phyloP scores from a whole-genome alignment of 495 filamentous ascomycete species.

The Penicillium coprophilum region DNA sequence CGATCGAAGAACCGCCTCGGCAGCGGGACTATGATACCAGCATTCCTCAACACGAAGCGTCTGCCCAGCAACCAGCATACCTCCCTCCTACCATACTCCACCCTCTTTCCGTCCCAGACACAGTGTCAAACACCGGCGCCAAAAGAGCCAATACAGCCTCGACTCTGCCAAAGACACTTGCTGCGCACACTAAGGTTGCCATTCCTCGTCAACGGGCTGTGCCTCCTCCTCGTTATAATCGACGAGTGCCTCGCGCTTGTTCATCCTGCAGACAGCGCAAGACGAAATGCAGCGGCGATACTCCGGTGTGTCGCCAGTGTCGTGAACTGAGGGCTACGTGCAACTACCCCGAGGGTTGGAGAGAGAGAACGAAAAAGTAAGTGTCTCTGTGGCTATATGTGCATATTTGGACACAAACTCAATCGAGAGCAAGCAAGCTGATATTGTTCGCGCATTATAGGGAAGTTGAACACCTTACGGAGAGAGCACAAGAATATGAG shows the following conservation, averaged over 20 bases:
- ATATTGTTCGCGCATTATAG: conserved; percentile 22
- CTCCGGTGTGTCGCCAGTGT: conserved; percentile 60
- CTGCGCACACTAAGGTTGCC: conserved; percentile 42
- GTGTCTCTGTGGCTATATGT: conserved; percentile 6
- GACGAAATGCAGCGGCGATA: conserved; percentile 61
- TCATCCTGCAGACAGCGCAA: conserved; percentile 72
- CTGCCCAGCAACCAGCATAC: background rate
- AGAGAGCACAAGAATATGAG: conserved; percentile 52
- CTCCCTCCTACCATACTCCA: conserved; percentile 17
- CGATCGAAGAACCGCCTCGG: conserved; percentile 14
- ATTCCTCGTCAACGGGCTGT: conserved; percentile 45
- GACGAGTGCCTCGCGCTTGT: conserved; percentile 57
- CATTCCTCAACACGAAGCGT: background rate
- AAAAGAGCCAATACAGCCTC: conserved; percentile 7
- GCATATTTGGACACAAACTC: background rate
- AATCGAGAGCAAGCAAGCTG: conserved; percentile 9
- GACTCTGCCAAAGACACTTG: conserved; percentile 13
- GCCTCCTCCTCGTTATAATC: conserved; percentile 39
- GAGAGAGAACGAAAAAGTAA: conserved; percentile 57
- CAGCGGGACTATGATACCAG: conserved; percentile 1
- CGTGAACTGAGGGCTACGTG: conserved; percentile 51
- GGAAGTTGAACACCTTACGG: conserved; percentile 44
- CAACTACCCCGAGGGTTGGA: conserved; percentile 57
- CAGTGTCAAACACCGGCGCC: conserved; percentile 8
- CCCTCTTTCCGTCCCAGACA: conserved; percentile 15